Conservation (phyloP, 2,329 filamentous ascomycete genomes). For the Talaromyces sp. region DNA sequence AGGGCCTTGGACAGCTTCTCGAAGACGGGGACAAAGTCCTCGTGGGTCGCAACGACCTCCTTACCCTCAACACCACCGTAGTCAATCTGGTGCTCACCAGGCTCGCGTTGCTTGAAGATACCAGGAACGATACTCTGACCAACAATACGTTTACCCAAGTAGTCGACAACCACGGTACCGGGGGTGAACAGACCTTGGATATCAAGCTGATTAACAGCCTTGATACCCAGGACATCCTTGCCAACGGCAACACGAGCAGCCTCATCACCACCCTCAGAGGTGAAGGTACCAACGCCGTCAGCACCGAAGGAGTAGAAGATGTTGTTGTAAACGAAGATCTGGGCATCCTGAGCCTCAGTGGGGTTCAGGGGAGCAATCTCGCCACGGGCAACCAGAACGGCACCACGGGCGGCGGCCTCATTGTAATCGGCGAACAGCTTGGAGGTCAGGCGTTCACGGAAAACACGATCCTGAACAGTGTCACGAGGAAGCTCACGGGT, state of each 20-base stretch:
- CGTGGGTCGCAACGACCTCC: constrained; percentile 88
- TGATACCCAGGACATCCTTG: constrained; percentile 93
- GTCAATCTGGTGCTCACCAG: constrained; percentile 97
- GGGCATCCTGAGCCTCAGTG: constrained; percentile 86
- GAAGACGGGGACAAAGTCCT: constrained; percentile 81
- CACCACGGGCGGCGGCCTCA: constrained; percentile 88
- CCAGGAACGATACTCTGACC: constrained; percentile 97
- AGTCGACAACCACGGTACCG: constrained; percentile 94
- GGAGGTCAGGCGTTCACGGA: constrained; percentile 88
- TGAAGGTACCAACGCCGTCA: constrained; percentile 96
- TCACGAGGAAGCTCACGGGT: constrained; percentile 93
- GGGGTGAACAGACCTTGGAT: constrained; percentile 93
- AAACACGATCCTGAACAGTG: constrained; percentile 91
- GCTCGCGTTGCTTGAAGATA: constrained; percentile 98
- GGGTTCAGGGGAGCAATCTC: constrained; percentile 94
- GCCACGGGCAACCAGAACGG: constrained; percentile 86
- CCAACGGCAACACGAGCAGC: constrained; percentile 93
- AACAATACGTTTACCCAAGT: constrained; percentile 94
- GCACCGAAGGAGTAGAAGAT: constrained; percentile 99
- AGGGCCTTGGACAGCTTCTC: constrained; percentile 88
- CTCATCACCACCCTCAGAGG: constrained; percentile 93
- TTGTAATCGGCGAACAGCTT: constrained; percentile 98
- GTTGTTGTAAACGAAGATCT: constrained; percentile 99
- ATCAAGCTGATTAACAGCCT: constrained; percentile 94
- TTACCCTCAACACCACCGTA: constrained; percentile 98